phyloP scores from a whole-genome alignment of 2,329 filamentous ascomycete genomes.

The Fusarium sp. region DNA sequence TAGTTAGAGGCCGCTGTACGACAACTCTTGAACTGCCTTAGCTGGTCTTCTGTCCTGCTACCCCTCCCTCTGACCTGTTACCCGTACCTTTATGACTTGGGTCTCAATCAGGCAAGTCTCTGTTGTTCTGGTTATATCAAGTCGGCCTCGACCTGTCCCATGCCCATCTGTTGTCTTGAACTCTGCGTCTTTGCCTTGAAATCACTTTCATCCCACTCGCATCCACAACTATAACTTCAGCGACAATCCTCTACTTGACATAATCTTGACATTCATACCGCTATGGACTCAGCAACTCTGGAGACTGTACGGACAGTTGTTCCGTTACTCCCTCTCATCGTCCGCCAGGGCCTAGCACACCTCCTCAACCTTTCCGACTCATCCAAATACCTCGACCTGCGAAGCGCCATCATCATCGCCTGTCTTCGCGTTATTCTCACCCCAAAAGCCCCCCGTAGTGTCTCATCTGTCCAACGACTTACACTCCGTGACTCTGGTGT shows the following conservation, averaged over 20 bases:
- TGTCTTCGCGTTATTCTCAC: slow-evolving; percentile 74
- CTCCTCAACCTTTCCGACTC: slow-evolving; percentile 74
- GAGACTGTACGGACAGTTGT: slow-evolving; percentile 51
- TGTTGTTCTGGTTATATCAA: not conserved
- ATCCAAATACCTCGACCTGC: slow-evolving; percentile 80
- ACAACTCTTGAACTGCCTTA: slow-evolving; percentile 8
- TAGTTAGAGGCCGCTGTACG: slow-evolving; percentile 5
- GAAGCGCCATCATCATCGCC: slow-evolving; percentile 76
- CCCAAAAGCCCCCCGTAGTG: slow-evolving; percentile 56
- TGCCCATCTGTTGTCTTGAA: not conserved
- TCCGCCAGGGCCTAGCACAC: slow-evolving; percentile 71
- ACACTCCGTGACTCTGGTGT: slow-evolving; percentile 72
- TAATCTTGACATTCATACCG: not conserved
- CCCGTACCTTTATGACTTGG: not conserved
- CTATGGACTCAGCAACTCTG: slow-evolving; percentile 23
- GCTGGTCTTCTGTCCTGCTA: not conserved
- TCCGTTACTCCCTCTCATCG: slow-evolving; percentile 68
- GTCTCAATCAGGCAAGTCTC: not conserved
- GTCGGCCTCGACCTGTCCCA: not conserved
- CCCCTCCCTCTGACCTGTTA: not conserved
- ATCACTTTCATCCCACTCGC: slow-evolving; percentile 25
- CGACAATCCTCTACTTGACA: not conserved
- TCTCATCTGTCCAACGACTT: slow-evolving; percentile 72
- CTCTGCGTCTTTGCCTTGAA: not conserved
- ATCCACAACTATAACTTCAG: not conserved